These are phyloP conservation scores for Talaromyces proteolyticus DNA, from an alignment of 495 filamentous ascomycete genomes.

Conservation along the genomic window DNA sequence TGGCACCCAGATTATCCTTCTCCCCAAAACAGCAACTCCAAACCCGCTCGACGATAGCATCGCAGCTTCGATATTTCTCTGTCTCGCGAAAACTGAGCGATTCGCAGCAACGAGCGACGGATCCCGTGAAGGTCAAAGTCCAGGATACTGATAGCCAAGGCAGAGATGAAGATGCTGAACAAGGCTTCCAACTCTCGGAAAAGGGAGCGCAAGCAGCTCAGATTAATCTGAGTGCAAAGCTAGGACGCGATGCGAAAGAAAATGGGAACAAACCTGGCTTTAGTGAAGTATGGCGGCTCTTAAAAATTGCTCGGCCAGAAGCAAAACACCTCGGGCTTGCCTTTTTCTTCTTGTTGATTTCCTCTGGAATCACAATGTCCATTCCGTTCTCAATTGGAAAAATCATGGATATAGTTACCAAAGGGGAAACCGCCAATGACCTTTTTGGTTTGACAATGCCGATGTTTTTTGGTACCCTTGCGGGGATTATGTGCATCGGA, in stretches of 20 bases:
- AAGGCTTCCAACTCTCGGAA: constrained; percentile 62
- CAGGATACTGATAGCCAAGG: constrained; percentile 4
- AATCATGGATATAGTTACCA: constrained; percentile 84
- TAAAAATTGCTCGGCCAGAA: constrained; percentile 87
- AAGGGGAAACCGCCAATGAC: constrained; percentile 39
- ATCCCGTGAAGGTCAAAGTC: constrained; percentile 12
- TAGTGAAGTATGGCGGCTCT: constrained; percentile 75
- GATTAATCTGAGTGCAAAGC: constrained; percentile 78
- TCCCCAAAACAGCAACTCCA: neutral
- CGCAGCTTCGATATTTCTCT: constrained; percentile 21
- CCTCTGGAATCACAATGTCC: constrained; percentile 86
- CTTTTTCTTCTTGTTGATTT: constrained; percentile 77
- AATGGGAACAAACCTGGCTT: constrained; percentile 58
- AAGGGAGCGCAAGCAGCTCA: constrained; percentile 84
- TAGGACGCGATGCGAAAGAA: constrained; percentile 72
- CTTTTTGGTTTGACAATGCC: constrained; percentile 69
- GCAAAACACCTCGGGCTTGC: constrained; percentile 70
- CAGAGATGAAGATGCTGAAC: constrained; percentile 41
- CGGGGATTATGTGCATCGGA: constrained; percentile 60
- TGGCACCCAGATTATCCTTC: neutral
- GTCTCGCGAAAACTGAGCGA: constrained; percentile 22
- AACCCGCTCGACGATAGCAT: constrained; percentile 4
- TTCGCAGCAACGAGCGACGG: constrained; percentile 14
- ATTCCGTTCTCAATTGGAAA: constrained; percentile 95
- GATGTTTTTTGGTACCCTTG: constrained; percentile 76